Evolutionary conservation across 1,139 yeast species (phyloP).

Genomic region (Pichia sp.): DNA sequence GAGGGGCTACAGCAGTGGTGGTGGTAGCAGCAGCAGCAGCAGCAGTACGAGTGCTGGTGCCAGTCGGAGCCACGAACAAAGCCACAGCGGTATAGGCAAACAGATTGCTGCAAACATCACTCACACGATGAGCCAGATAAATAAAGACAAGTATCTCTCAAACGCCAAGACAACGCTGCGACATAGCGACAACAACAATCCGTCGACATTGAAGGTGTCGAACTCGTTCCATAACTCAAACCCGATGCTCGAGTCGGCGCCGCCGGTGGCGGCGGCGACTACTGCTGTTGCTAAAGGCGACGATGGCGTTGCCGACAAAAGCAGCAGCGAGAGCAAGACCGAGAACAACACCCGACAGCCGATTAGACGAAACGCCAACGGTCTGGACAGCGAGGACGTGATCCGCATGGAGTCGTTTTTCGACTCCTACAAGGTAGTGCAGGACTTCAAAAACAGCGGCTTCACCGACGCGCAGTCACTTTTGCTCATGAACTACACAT

Average conservation of each 20-base stretch:
- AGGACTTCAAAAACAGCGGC: slow-evolving; percentile 41
- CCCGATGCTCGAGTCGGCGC: neutral
- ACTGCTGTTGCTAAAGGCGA: neutral
- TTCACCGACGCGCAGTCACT: slow-evolving; percentile 54
- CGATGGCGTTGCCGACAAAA: neutral
- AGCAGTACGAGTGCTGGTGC: neutral
- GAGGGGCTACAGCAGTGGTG: neutral
- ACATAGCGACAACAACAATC: neutral
- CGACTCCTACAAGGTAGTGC: slow-evolving; percentile 47
- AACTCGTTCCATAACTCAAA: neutral
- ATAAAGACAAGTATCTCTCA: slow-evolving; percentile 24
- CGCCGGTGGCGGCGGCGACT: neutral
- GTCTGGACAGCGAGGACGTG: slow-evolving; percentile 1
- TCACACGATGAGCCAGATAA: slow-evolving; percentile 29
- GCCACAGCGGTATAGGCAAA: neutral
- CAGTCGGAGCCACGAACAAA: neutral
- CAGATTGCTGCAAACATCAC: slow-evolving; percentile 22
- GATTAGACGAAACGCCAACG: neutral
- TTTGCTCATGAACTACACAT: slow-evolving; percentile 46
- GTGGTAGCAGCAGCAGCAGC: neutral
- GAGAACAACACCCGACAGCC: neutral
- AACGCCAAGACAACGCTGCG: neutral
- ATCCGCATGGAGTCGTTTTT: slow-evolving; percentile 36
- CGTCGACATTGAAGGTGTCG: neutral
- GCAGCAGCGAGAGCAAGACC: neutral